phyloP scores from a whole-genome alignment of 2,329 filamentous ascomycete species.

The Hortaea werneckii region DNA sequence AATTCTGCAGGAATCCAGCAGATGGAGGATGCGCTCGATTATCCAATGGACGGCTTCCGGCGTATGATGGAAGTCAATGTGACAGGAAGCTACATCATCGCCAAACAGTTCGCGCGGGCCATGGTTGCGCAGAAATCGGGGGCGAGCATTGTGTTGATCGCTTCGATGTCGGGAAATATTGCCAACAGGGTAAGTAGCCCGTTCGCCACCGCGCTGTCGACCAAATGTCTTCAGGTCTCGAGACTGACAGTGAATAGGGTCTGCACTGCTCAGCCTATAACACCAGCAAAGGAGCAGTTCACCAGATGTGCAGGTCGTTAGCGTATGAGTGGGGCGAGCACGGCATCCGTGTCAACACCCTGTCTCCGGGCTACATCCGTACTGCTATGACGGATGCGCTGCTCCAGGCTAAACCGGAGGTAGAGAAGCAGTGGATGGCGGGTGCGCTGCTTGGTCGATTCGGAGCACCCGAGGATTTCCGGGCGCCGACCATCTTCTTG shows the following conservation, averaged over 20 bases:
- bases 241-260: too few species aligned
- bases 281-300: slow-evolving; percentile 45
- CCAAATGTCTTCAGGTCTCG: too few species aligned
- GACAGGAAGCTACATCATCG: slow-evolving; percentile 27
- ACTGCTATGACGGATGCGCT: slow-evolving; percentile 28
- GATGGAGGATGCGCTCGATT: neutral
- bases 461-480: slow-evolving; percentile 48
- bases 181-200: slow-evolving; percentile 30
- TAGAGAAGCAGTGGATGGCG: slow-evolving; percentile 44
- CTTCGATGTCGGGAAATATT: slow-evolving; percentile 28
- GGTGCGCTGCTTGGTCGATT: slow-evolving; percentile 45
- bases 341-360: slow-evolving; percentile 24
- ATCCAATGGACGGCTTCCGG: neutral
- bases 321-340: slow-evolving; percentile 43
- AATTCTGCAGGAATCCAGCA: neutral
- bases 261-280: slow-evolving; percentile 42
- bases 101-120: slow-evolving; percentile 24
- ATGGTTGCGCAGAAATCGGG: slow-evolving; percentile 21
- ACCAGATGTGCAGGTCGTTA: slow-evolving; percentile 42
- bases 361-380: slow-evolving; percentile 26
- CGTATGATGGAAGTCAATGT: slow-evolving; percentile 28
- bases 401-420: slow-evolving; percentile 35
- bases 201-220: too few species aligned
- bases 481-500: slow-evolving; percentile 57
- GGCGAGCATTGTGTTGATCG: slow-evolving; percentile 30